Evolutionary conservation across 2,329 filamentous ascomycete genomes (phyloP).

Genomic region (Exserohilum rostratum): DNA sequence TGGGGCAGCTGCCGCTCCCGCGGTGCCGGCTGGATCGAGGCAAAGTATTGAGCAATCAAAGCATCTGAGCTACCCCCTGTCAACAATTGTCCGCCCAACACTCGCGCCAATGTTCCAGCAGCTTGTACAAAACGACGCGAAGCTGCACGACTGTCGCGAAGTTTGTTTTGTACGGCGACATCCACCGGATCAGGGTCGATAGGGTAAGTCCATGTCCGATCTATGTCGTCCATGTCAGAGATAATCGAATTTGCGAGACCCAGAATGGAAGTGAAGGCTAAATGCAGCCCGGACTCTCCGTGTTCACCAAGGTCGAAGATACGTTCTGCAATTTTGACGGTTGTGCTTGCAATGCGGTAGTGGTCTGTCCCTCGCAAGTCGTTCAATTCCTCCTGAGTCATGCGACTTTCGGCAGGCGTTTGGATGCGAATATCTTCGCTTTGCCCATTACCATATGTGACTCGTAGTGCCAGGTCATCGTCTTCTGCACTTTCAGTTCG

Average conservation of each 20-base stretch:
- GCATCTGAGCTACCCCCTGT: slow-evolving; percentile 49
- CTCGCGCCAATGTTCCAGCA: slow-evolving; percentile 62
- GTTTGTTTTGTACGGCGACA: slow-evolving; percentile 60
- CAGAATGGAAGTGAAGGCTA: slow-evolving; percentile 50
- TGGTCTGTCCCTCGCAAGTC: slow-evolving; percentile 61
- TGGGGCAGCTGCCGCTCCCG: slow-evolving; percentile 40
- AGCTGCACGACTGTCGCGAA: slow-evolving; percentile 62
- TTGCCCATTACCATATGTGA: slow-evolving; percentile 66
- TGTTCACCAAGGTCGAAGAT: slow-evolving; percentile 59
- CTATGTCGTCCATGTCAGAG: slow-evolving; percentile 63
- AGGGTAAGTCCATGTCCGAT: slow-evolving; percentile 64
- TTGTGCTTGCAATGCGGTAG: slow-evolving; percentile 61
- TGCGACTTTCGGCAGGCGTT: slow-evolving; percentile 31
- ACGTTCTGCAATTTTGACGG: slow-evolving; percentile 61
- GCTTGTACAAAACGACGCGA: slow-evolving; percentile 67
- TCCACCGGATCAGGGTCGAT: slow-evolving; percentile 60
- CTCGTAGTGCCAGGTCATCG: slow-evolving; percentile 59
- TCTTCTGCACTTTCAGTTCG: slow-evolving; percentile 54
- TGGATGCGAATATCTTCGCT: slow-evolving; percentile 63
- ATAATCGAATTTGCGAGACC: slow-evolving; percentile 53
- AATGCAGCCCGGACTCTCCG: slow-evolving; percentile 47
- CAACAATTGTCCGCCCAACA: slow-evolving; percentile 60
- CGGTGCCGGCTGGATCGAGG: slow-evolving; percentile 55
- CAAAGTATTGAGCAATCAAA: slow-evolving; percentile 53
- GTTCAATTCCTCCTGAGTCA: slow-evolving; percentile 50